Evolutionary conservation across 2,329 filamentous ascomycete species (phyloP).

Genomic region (Fusarium pilosicola): DNA sequence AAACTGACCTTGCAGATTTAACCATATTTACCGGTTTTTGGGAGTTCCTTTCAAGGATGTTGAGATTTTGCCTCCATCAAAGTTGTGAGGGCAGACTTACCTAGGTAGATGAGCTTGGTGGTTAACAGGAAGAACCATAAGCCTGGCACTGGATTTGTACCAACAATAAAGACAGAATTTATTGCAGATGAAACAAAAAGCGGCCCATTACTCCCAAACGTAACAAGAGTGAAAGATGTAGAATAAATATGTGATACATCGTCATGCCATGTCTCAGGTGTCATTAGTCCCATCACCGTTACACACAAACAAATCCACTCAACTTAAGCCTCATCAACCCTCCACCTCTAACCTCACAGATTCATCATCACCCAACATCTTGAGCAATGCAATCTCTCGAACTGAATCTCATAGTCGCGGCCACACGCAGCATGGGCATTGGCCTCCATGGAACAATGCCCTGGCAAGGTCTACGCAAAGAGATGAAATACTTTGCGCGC

Average conservation of each 20-base stretch:
- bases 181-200: background rate
- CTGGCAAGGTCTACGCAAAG: slow-evolving; percentile 87
- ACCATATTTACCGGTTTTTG: slow-evolving; percentile 75
- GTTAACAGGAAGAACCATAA: background rate
- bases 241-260: background rate
- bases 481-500: slow-evolving; percentile 95
- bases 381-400: slow-evolving; percentile 58
- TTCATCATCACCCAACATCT: slow-evolving; percentile 2
- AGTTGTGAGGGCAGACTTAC: slow-evolving; percentile 45
- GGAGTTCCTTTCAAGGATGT: slow-evolving; percentile 69
- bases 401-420: slow-evolving; percentile 92
- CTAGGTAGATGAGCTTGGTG: background rate
- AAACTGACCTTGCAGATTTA: slow-evolving; percentile 59
- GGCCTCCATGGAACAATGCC: slow-evolving; percentile 81
- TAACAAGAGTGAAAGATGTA: background rate
- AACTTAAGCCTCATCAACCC: slow-evolving; percentile 1
- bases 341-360: background rate
- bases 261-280: background rate
- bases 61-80: slow-evolving; percentile 49
- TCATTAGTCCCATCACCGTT: background rate
- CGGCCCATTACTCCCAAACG: background rate
- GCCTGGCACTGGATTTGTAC: background rate
- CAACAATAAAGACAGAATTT: background rate
- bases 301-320: slow-evolving; percentile 27
- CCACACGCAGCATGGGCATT: slow-evolving; percentile 91